Base-by-base conservation (phyloP, 768 basidiomycete species). In the Hortiboletus campestris region DNA sequence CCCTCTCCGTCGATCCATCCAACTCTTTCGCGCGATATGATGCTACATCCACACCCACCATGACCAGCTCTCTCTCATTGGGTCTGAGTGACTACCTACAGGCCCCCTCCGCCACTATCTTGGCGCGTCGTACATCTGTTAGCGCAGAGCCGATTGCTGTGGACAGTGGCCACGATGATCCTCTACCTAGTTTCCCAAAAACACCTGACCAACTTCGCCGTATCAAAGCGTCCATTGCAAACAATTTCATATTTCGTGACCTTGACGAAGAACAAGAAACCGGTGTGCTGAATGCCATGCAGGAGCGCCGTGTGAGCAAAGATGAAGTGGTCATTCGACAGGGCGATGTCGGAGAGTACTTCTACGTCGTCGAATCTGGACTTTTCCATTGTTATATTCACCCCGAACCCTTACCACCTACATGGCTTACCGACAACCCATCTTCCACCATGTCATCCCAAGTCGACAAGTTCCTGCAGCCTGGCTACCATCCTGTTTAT, bases 91-190 rank as follows among this genome's bases (percentile, higher is more conserved):
- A 90, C 66, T 88, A 82, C 63, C 78, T 92, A n/a, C 83, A 85
- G 41, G 81, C 87, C 0, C 86, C 87, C 20, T 82, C 81, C 6
- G 81, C 87, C 71, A 89, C 85, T 64, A 91, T 85, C 67, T 82
- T 98, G 68, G 92, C 92, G 31, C 85, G 97, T 36, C 86, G 97
- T 41, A 90, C 91, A 3, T 98, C 95, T 36, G 94, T 99, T 55
- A 94, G 91, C 51, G 97, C 97, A 6, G 97, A 99, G 72, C 93
- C 94, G 4, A 93, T 98, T 67, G 84, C 84, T n/a, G 83, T 97
- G 51, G 83, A 90, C 69, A 82, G 83, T 66, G 76, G 76, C 56
- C 67, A 78, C 56, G 78, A 85, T 62, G 84, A 88, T 59, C 81
- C 84, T 20, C 81, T 89, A 10, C 93, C 93, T 20, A 77, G 87